These are phyloP conservation scores for Seiridium cupressi DNA, from an alignment of 2,329 filamentous ascomycete species.

Conservation along the genomic window DNA sequence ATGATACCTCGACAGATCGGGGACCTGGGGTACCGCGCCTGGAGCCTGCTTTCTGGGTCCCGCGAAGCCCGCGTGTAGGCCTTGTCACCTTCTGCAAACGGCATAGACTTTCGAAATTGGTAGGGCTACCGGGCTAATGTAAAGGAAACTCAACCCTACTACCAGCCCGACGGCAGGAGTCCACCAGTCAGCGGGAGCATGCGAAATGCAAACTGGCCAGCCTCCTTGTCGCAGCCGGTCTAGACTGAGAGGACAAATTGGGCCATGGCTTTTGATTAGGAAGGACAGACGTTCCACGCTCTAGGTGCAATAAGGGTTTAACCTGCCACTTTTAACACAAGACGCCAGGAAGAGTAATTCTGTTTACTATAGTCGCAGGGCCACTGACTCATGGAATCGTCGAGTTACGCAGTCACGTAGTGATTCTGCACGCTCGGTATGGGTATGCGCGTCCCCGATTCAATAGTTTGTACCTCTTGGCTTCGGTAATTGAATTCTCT, in stretches of 20 bases:
- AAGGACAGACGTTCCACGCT: background rate
- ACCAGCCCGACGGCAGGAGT: background rate
- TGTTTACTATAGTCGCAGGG: background rate
- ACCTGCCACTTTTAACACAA: background rate
- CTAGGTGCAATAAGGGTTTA: background rate
- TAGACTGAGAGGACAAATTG: background rate
- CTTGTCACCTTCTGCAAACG: constrained; percentile 5
- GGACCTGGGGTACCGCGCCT: background rate
- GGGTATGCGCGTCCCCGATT: background rate
- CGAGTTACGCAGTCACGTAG: no score
- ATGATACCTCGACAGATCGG: no score
- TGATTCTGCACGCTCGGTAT: background rate
- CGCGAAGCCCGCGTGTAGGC: background rate
- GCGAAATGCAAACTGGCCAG: background rate
- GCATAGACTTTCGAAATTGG: background rate
- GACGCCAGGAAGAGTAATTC: background rate
- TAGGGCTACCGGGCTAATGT: background rate
- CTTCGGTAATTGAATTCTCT: background rate
- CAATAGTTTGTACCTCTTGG: background rate
- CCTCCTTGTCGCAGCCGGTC: background rate
- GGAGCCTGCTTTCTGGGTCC: background rate
- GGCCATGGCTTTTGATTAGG: background rate
- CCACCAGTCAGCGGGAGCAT: background rate
- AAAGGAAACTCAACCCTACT: background rate
- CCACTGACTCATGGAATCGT: no score